Conservation (phyloP, 2,329 filamentous ascomycete species). For the Ustulina deusta region DNA sequence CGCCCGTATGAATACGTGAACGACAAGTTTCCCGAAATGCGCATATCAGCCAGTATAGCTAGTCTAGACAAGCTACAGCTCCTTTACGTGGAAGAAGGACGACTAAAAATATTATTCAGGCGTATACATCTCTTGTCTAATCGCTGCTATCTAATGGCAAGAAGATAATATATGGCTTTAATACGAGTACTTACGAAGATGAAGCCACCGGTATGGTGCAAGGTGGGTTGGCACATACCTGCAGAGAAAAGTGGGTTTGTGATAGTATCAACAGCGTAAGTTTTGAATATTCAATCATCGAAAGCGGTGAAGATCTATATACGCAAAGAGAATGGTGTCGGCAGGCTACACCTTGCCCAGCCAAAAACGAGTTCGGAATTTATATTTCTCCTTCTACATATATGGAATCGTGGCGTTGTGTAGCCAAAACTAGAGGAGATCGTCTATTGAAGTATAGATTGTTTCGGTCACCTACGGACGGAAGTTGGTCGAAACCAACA, state of each 20-base stretch:
- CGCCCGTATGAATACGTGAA: neutral
- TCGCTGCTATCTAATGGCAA: neutral
- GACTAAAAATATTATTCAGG: neutral
- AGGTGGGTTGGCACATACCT: neutral
- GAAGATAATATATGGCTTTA: neutral
- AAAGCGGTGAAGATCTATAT: neutral
- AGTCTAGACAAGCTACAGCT: neutral
- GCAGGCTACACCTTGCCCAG: neutral
- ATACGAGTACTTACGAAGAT: neutral
- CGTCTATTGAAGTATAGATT: neutral
- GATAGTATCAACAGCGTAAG: neutral
- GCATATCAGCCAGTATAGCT: neutral
- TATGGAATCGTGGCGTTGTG: neutral
- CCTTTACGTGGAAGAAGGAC: neutral
- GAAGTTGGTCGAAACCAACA: neutral
- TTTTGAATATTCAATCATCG: neutral
- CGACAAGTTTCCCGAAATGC: neutral
- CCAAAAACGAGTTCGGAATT: neutral
- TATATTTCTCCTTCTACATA: neutral
- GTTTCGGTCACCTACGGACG: neutral
- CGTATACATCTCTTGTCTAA: neutral
- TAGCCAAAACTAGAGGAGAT: neutral
- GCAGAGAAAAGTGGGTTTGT: neutral
- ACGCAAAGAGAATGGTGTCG: neutral
- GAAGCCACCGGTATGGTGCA: neutral